phyloP scores from a whole-genome alignment of 1,284 basidiomycete species.

The Ceratobasidium sp. region DNA sequence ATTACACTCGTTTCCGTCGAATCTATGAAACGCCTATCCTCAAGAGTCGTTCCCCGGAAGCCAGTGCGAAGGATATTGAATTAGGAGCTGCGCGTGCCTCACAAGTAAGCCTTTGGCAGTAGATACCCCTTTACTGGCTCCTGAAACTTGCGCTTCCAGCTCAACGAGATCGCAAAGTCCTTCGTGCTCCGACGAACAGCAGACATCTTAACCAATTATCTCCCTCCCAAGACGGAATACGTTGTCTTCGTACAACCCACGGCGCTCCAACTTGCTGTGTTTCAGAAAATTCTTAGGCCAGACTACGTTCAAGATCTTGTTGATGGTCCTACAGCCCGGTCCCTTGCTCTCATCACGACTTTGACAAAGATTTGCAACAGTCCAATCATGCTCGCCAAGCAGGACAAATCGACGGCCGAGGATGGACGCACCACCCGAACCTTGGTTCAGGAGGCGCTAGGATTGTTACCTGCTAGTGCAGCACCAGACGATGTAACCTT shows the following conservation, averaged over 20 bases:
- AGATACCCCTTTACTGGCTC: not conserved
- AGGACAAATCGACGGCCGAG: conserved; percentile 69
- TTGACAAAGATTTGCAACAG: conserved; percentile 94
- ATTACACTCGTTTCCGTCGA: conserved; percentile 78
- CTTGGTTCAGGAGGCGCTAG: conserved; percentile 68
- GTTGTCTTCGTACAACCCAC: conserved; percentile 92
- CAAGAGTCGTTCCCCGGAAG: conserved; percentile 83
- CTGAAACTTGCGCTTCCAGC: conserved; percentile 57
- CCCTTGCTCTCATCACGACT: conserved; percentile 81
- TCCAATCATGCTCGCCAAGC: conserved; percentile 75
- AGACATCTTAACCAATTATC: conserved; percentile 79
- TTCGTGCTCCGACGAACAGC: conserved; percentile 93
- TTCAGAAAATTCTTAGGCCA: conserved; percentile 76
- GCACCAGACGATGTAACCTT: conserved; percentile 75
- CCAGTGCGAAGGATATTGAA: conserved; percentile 74
- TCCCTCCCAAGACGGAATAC: conserved; percentile 96
- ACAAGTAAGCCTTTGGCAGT: conserved; percentile 63
- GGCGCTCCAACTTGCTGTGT: conserved; percentile 81
- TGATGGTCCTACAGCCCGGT: conserved; percentile 76
- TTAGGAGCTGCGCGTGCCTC: conserved; percentile 76
- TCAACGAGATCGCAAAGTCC: conserved; percentile 79
- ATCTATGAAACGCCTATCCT: conserved; percentile 92
- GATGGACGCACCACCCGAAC: conserved; percentile 57
- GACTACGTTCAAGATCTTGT: conserved; percentile 72
- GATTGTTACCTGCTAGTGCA: conserved; percentile 71